Evolutionary conservation across 2,329 filamentous ascomycete species (phyloP).

Genomic region (Claviceps spartinae): DNA sequence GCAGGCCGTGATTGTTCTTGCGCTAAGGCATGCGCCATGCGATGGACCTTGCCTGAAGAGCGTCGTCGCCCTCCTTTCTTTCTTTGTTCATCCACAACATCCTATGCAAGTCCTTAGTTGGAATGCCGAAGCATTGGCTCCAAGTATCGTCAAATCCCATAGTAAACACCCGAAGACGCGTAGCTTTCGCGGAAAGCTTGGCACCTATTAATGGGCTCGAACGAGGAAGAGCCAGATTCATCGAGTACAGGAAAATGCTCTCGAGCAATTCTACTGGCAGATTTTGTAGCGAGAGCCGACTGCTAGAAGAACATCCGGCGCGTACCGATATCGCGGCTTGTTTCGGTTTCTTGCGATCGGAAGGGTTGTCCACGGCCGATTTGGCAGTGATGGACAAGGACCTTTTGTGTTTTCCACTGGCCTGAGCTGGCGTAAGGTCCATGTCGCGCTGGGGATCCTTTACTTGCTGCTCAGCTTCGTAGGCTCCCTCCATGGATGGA

Average conservation of each 20-base stretch:
- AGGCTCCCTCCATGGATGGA: no score
- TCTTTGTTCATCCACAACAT: neutral
- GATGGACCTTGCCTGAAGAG: slow-evolving; percentile 28
- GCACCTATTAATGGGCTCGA: slow-evolving; percentile 30
- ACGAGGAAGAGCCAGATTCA: slow-evolving; percentile 33
- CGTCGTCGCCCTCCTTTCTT: slow-evolving; percentile 21
- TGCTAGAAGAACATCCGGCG: slow-evolving; percentile 14
- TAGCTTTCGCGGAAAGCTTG: slow-evolving; percentile 29
- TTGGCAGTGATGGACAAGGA: slow-evolving; percentile 7
- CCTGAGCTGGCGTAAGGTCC: slow-evolving; percentile 34
- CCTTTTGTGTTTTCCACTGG: slow-evolving; percentile 31
- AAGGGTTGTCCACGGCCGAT: slow-evolving; percentile 1
- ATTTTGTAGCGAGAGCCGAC: slow-evolving; percentile 16
- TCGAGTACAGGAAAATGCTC: slow-evolving; percentile 35
- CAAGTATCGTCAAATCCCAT: slow-evolving; percentile 24
- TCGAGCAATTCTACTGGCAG: slow-evolving; percentile 42
- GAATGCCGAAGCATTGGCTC: slow-evolving; percentile 22
- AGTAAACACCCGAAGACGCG: slow-evolving; percentile 24
- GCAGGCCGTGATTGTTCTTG: neutral
- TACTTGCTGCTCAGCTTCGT: neutral
- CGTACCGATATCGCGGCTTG: slow-evolving; percentile 17
- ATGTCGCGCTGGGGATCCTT: slow-evolving; percentile 15
- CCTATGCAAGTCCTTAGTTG: neutral
- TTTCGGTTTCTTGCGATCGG: slow-evolving; percentile 14
- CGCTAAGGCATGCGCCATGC: neutral